A percentile compares a stretch with the other conserved stretches of the same genome.
Conservation (phyloP, 169 alveolate species). For the Babesia bovis region DNA sequence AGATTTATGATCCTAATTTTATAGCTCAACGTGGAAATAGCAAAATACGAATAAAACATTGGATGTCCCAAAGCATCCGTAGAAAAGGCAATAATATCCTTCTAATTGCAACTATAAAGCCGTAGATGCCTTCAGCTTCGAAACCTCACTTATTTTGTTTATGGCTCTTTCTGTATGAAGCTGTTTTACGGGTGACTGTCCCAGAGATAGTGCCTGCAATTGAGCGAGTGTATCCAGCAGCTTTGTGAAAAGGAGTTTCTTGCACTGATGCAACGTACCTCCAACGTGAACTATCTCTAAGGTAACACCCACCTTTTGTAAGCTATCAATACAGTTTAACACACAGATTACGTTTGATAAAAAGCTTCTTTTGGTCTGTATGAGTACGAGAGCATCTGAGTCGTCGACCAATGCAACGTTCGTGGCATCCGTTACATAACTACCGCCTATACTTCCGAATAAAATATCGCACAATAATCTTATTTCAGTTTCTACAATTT, state of each 20-base stretch:
- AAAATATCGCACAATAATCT: constrained; percentile 22
- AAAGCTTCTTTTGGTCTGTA: constrained; percentile 51
- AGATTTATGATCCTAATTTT: too few relatives aligned
- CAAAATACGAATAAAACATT: not conserved
- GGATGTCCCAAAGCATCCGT: not conserved
- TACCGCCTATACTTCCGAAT: constrained; percentile 48
- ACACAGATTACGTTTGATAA: constrained; percentile 37
- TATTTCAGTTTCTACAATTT: constrained; percentile 27
- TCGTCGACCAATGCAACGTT: constrained; percentile 26
- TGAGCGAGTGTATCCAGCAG: constrained; percentile 48
- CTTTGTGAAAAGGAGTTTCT: constrained; percentile 32
- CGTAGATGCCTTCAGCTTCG: not conserved
- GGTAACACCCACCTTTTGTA: constrained; percentile 44
- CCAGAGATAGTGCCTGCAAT: constrained; percentile 29
- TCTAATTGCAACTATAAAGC: not conserved
- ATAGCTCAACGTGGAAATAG: too few relatives aligned
- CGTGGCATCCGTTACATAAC: constrained; percentile 37
- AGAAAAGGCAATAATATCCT: not conserved
- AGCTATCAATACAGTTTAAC: constrained; percentile 22
- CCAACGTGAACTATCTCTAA: constrained; percentile 43
- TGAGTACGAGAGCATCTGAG: constrained; percentile 40
- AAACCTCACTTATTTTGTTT: constrained; percentile 7
- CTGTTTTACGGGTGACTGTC: not conserved
- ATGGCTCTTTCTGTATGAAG: not conserved
- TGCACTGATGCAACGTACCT: constrained; percentile 64